Conservation (phyloP, 352 stramenopile genomes). For the Pythium biforme region DNA sequence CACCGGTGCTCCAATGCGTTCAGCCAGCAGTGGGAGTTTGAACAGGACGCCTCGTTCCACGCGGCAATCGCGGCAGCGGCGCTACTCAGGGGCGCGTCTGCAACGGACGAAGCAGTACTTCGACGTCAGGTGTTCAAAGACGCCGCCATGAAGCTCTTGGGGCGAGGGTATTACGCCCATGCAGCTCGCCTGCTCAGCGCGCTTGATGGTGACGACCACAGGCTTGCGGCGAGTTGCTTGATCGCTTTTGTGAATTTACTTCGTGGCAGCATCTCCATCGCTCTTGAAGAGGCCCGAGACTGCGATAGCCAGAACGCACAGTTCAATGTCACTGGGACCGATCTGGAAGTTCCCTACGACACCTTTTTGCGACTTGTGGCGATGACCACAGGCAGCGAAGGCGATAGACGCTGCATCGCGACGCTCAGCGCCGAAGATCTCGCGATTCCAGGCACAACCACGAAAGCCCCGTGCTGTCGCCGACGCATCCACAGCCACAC, state of each 20-base stretch:
- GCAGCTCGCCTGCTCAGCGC: not conserved
- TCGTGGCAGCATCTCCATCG: not conserved
- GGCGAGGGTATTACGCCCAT: slow-evolving; percentile 17
- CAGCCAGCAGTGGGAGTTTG: slow-evolving; percentile 7
- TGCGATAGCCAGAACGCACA: not conserved
- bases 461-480: slow-evolving; percentile 2
- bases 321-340: slow-evolving; percentile 9
- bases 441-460: not conserved
- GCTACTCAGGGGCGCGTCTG: no score
- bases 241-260: slow-evolving; percentile 16
- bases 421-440: not conserved
- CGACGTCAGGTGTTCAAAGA: not conserved
- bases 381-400: not conserved
- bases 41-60: slow-evolving; percentile 10
- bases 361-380: slow-evolving; percentile 14
- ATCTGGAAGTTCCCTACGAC: slow-evolving; percentile 8
- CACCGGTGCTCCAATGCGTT: slow-evolving; percentile 1
- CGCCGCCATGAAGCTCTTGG: slow-evolving; percentile 5
- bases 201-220: not conserved
- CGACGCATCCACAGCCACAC: slow-evolving; percentile 3
- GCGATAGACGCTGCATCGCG: not conserved
- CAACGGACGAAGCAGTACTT: no score
- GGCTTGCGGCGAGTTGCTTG: not conserved
- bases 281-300: not conserved
- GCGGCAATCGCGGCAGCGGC: slow-evolving; percentile 2